Evolutionary conservation across 73 alveolate genomes (phyloP).

Genomic region (Paraurostyla sp.): DNA sequence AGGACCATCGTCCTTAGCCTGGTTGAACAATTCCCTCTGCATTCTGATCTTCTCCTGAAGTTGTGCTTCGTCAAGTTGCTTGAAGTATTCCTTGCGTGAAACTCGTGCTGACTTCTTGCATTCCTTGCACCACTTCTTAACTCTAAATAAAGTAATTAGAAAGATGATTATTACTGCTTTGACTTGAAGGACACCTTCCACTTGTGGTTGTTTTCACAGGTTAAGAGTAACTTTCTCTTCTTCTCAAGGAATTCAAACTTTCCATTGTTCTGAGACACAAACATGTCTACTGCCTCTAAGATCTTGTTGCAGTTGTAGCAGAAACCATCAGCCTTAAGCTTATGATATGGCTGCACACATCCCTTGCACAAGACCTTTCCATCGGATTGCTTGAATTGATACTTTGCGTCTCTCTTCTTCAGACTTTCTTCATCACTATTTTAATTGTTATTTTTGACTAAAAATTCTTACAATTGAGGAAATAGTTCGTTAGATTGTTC

Average conservation of each 20-base stretch:
- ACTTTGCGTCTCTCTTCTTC: slow-evolving; percentile 5
- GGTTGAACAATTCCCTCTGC: slow-evolving; percentile 15
- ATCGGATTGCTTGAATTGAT: neutral
- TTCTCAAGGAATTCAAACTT: neutral
- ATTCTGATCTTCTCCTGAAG: neutral
- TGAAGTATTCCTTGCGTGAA: slow-evolving; percentile 6
- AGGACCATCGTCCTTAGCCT: too few relatives aligned
- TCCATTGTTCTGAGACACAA: neutral
- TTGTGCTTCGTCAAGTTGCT: slow-evolving; percentile 6
- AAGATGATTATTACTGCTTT: neutral
- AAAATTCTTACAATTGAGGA: neutral
- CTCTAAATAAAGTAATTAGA: neutral
- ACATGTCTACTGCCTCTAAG: slow-evolving; percentile 11
- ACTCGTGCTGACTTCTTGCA: slow-evolving; percentile 37
- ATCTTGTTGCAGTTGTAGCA: slow-evolving; percentile 54
- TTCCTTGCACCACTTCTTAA: slow-evolving; percentile 49
- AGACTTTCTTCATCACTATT: neutral
- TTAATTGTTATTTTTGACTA: too few relatives aligned
- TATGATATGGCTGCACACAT: neutral
- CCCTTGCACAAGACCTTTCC: slow-evolving; percentile 10
- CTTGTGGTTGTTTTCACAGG: neutral
- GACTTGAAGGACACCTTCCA: slow-evolving; percentile 38
- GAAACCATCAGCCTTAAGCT: slow-evolving; percentile 11
- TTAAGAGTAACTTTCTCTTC: neutral
- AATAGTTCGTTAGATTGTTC: neutral